These are phyloP conservation scores for Ogataea naganishii DNA, from an alignment of 805 yeast genomes.

Conservation along the genomic window DNA sequence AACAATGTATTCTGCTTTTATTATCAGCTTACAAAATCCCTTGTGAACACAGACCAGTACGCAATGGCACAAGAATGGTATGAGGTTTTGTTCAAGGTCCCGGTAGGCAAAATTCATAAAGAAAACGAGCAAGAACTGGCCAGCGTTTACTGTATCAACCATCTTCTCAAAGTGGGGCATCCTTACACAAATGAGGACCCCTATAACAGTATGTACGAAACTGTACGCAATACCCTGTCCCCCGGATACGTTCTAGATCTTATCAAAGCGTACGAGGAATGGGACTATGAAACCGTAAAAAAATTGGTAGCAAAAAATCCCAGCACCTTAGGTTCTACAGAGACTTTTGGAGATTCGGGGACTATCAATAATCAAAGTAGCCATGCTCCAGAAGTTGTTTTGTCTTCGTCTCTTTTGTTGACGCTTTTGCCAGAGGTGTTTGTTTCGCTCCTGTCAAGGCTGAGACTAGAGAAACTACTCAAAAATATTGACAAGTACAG, in stretches of 20 bases:
- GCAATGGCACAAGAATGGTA: constrained; percentile 11
- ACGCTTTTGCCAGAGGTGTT: constrained; percentile 3
- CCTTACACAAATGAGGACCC: constrained; percentile 5
- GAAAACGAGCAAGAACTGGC: constrained; percentile 5
- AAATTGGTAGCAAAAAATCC: too few species aligned
- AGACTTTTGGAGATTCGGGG: constrained; percentile 4
- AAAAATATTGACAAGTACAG: constrained; percentile 3
- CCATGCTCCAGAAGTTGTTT: constrained; percentile 6
- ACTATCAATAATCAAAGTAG: constrained; percentile 10
- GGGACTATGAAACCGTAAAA: too few species aligned
- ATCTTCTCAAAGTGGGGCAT: constrained; percentile 7
- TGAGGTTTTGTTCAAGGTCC: constrained; percentile 12
- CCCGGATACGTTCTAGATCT: too few species aligned
- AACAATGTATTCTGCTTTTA: constrained; percentile 10
- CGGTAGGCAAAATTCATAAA: constrained; percentile 2
- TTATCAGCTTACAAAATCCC: constrained; percentile 9
- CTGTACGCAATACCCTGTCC: too few species aligned
- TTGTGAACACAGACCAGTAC: constrained; percentile 9
- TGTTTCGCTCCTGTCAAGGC: constrained; percentile 4
- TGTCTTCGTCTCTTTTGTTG: constrained; percentile 3
- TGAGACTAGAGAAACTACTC: constrained; percentile 7
- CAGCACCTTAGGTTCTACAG: constrained; percentile 6
- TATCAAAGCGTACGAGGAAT: too few species aligned
- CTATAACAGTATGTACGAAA: too few species aligned
- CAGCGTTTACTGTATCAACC: constrained; percentile 10